Evolutionary conservation across 139 green algal species (phyloP), one percentile per base, ranked within the genome.

Genomic region (Yamagishiella unicocca): DNA sequence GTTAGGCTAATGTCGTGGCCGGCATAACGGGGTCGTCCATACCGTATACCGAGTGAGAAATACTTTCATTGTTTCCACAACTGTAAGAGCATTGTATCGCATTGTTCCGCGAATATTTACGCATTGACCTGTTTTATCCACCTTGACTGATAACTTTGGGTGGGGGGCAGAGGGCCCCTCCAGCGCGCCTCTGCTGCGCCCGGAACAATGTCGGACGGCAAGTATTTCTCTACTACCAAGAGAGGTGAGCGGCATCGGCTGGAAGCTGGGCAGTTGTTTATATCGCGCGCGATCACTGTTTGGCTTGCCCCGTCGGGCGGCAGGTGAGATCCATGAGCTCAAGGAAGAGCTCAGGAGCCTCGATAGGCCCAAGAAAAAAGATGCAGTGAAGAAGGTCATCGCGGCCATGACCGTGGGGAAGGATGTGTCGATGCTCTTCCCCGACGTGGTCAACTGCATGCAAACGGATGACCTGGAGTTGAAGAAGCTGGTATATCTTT

Each of bases 321-420:
- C 94, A 98, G 96, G 96, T 58, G 97, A 99, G 92, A 97, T 99
- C 76, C 93, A 96, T 90, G 98, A 99, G 94, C 93, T 98, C 43
- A 98, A 98, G 90, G 93, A 98, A 75, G 98, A 99, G 84, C 92
- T 99, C 24, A 92, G 94, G 35, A 94, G 87, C 71, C 64, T 97
- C 78, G 98, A 99, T 89, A 94, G 94, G 72, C 82, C 78, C 8
- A 98, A 97, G 89, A 96, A 97, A 85, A 99, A 99, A 88, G 97
- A 99, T 88, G 97, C 96, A 1, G 97, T 99, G 3, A 99, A 99
- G 92, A 99, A 99, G 90, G 95, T 98, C 35, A 98, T 98, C 82
- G 94, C 94, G 55, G 97, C 97, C 0, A 99, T 99, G 98, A 99
- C 98, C n/a, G 98, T 99, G 31, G 98, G 98, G 50, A 99, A 99